These are phyloP conservation scores for Aspergillus conjunctus DNA, from an alignment of 495 filamentous ascomycete genomes.

Conservation along the genomic window DNA sequence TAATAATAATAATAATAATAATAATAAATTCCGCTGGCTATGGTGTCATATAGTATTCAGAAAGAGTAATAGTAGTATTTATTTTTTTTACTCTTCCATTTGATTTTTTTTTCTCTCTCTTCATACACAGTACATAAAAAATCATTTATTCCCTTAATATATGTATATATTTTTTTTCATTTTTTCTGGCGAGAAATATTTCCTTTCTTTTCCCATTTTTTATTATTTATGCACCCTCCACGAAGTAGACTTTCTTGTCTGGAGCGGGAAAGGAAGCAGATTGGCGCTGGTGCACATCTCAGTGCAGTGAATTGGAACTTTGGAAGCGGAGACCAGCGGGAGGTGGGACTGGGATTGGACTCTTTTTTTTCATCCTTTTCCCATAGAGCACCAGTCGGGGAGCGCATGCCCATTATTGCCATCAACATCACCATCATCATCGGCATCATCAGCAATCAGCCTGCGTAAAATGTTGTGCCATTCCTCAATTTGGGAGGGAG, in stretches of 20 bases:
- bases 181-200: not conserved
- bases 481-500: slow-evolving; percentile 19
- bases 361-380: slow-evolving; percentile 10
- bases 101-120: slow-evolving; percentile 5
- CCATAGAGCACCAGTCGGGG: slow-evolving; percentile 8
- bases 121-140: not conserved
- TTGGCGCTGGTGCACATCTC: slow-evolving; percentile 26
- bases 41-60: slow-evolving; percentile 20
- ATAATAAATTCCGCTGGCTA: slow-evolving; percentile 16
- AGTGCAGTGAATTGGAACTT: slow-evolving; percentile 17
- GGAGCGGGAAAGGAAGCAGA: slow-evolving; percentile 19
- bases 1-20: slow-evolving; percentile 23
- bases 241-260: slow-evolving; percentile 13
- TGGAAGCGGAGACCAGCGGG: slow-evolving; percentile 19
- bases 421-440: not conserved
- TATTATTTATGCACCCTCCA: slow-evolving; percentile 5
- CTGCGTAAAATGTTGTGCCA: slow-evolving; percentile 23
- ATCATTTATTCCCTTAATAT: not conserved
- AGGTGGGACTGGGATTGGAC: slow-evolving; percentile 20
- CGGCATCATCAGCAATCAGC: slow-evolving; percentile 3
- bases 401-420: not conserved
- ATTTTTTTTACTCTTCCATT: slow-evolving; percentile 1
- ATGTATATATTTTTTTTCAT: slow-evolving; percentile 5
- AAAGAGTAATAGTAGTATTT: not conserved
- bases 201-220: not conserved